A percentile compares a stretch with the other conserved stretches of the same genome.
phyloP scores from a whole-genome alignment of 257 asterid species.

The Solanum chaucha region DNA sequence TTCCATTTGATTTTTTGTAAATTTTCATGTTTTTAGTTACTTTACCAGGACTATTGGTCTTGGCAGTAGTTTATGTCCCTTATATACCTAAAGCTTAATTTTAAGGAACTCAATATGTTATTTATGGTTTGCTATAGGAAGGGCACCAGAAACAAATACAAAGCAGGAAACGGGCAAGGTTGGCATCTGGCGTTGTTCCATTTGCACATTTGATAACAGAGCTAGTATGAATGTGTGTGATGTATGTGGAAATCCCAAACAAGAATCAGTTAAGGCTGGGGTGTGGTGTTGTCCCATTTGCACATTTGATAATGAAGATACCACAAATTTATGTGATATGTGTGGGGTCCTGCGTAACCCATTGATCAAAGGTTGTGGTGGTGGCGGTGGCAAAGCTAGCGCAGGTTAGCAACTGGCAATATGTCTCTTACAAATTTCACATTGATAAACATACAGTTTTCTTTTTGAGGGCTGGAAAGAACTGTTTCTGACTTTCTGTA shows the following conservation, averaged over 20 bases:
- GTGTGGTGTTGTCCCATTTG: conserved; percentile 91
- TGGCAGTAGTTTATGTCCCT: neutral
- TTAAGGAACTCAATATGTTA: neutral
- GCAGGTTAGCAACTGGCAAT: conserved; percentile 35
- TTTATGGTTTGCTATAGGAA: conserved; percentile 24
- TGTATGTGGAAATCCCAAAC: conserved; percentile 43
- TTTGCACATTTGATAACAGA: conserved; percentile 87
- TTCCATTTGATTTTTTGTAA: neutral
- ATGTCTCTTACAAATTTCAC: neutral
- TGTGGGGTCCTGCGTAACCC: conserved; percentile 90
- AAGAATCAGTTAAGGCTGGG: conserved; percentile 27
- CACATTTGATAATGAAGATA: conserved; percentile 77
- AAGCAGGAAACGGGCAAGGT: conserved; percentile 20
- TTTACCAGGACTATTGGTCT: neutral
- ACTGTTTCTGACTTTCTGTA: neutral
- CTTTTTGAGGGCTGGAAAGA: neutral
- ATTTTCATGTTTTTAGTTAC: neutral
- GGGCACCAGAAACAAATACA: conserved; percentile 16
- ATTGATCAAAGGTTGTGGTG: conserved; percentile 43
- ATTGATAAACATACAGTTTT: neutral
- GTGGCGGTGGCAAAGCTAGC: conserved; percentile 15
- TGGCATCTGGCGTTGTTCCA: conserved; percentile 80
- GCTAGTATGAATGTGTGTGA: conserved; percentile 67
- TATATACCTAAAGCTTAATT: neutral
- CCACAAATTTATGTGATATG: conserved; percentile 69